Percentiles rank a stretch among this genome's conserved stretches.
Evolutionary conservation across 179 eudicot species (phyloP).

Genomic region (Dionaea muscipula): DNA sequence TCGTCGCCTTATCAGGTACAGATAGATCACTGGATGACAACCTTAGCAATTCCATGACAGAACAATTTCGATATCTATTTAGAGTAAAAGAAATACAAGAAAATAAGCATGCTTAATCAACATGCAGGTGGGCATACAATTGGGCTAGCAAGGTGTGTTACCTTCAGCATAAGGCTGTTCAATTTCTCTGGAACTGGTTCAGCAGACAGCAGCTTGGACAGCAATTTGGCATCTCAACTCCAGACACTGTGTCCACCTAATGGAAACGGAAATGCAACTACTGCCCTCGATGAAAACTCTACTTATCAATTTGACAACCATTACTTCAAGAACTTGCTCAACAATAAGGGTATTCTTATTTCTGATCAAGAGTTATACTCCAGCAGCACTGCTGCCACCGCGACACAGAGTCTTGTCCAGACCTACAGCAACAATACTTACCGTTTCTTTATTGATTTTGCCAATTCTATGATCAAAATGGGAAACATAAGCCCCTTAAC

Average conservation of each 20-base stretch:
- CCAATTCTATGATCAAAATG: constrained; percentile 43
- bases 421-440: constrained; percentile 17
- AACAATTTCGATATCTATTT: too few species aligned
- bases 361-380: constrained; percentile 39
- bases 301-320: constrained; percentile 57
- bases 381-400: constrained; percentile 8
- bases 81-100: too few species aligned
- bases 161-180: background rate
- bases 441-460: constrained; percentile 26
- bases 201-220: background rate
- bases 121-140: background rate
- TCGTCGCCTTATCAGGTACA: constrained; percentile 73
- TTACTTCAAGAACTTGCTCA: constrained; percentile 31
- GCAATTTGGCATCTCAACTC: background rate
- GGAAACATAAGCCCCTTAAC: constrained; percentile 37
- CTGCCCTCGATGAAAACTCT: constrained; percentile 51
- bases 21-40: too few species aligned
- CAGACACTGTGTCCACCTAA: background rate
- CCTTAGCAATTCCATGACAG: too few species aligned
- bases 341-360: constrained; percentile 29
- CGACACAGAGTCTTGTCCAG: constrained; percentile 29
- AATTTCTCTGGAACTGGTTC: constrained; percentile 1
- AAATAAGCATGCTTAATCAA: background rate
- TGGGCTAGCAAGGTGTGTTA: too few species aligned
- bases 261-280: constrained; percentile 7